phyloP scores from a whole-genome alignment of 768 basidiomycete genomes.

The Trametes meyenii region DNA sequence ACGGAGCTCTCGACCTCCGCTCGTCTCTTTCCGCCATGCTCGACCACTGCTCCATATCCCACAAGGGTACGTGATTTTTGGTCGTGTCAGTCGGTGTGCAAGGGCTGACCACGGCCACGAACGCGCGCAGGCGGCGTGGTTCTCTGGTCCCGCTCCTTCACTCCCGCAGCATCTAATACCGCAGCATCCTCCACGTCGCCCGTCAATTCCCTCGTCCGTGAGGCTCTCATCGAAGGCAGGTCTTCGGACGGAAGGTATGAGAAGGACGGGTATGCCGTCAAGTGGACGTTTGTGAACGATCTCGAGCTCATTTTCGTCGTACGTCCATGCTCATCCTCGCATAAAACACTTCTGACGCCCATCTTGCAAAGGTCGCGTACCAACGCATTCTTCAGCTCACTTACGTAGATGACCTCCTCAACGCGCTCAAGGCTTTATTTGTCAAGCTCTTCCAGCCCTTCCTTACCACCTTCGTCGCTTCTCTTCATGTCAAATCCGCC shows the following conservation, averaged over 20 bases:
- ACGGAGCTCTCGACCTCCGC: no score
- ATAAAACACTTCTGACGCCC: not conserved
- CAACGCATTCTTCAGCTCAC: conserved; percentile 94
- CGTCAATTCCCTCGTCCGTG: conserved; percentile 38
- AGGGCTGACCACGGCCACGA: conserved; percentile 16
- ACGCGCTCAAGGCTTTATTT: conserved; percentile 80
- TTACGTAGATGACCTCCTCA: conserved; percentile 88
- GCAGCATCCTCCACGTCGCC: conserved; percentile 33
- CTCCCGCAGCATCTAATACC: conserved; percentile 53
- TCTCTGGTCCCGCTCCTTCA: conserved; percentile 94
- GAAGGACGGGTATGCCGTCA: conserved; percentile 91
- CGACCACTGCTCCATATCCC: conserved; percentile 94
- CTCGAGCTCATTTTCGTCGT: conserved; percentile 97
- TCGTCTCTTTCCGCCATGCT: conserved; percentile 58
- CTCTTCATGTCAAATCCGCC: conserved; percentile 65
- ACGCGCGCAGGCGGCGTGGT: conserved; percentile 76
- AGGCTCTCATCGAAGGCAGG: conserved; percentile 87
- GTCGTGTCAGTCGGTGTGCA: not conserved
- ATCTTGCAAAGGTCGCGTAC: conserved; percentile 76
- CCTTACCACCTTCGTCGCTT: conserved; percentile 80
- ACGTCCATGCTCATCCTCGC: conserved; percentile 35
- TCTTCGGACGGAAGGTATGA: conserved; percentile 84
- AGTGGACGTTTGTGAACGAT: conserved; percentile 95
- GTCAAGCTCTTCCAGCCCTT: conserved; percentile 86
- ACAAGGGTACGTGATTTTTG: conserved; percentile 63